These are phyloP conservation scores for Leishmania guyanensis DNA, from an alignment of 208 protist species.

Conservation along the genomic window DNA sequence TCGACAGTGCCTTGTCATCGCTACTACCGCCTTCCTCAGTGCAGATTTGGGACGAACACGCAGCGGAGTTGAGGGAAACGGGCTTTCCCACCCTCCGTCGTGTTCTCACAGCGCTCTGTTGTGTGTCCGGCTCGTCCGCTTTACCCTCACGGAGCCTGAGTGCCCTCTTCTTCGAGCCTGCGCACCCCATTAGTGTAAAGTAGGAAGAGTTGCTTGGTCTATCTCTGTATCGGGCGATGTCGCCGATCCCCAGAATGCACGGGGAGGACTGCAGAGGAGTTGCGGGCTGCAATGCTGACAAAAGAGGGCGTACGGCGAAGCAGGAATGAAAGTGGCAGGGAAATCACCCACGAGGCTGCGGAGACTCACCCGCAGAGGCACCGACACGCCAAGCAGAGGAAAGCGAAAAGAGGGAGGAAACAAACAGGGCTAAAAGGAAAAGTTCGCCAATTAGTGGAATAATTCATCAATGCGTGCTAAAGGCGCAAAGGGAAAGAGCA, in stretches of 20 bases:
- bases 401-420: constrained; percentile 7
- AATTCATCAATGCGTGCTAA: too few species aligned
- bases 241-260: neutral
- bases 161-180: constrained; percentile 9
- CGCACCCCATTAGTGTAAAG: constrained; percentile 5
- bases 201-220: too few species aligned
- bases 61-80: neutral
- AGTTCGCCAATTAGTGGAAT: too few species aligned
- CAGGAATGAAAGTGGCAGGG: neutral
- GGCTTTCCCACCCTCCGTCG: neutral
- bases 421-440: constrained; percentile 12
- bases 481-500: constrained; percentile 5
- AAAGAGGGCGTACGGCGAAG: neutral
- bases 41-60: neutral
- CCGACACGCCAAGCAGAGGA: neutral
- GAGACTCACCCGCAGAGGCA: neutral
- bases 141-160: neutral
- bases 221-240: neutral
- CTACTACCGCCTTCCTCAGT: neutral
- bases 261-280: neutral
- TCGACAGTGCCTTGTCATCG: neutral
- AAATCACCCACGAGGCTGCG: neutral
- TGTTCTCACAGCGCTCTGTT: neutral
- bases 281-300: neutral
- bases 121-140: neutral